Evolutionary conservation across 495 filamentous ascomycete species (phyloP).

Genomic region (Xylaria acuta): DNA sequence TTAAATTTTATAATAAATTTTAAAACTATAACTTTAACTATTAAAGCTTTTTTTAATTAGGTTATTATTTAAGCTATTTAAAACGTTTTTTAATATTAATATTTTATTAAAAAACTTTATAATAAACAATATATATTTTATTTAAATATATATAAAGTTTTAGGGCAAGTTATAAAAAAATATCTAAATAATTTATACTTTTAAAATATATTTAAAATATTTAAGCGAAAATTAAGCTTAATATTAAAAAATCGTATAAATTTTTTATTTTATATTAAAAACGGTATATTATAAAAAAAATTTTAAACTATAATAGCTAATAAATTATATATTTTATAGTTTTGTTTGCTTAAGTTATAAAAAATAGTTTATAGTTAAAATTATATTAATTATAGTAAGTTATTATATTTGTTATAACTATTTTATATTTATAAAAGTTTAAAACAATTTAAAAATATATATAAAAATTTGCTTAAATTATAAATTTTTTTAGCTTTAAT

Average conservation of each 20-base stretch:
- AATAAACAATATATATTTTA: neutral
- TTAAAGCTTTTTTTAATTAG: neutral
- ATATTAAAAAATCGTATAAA: neutral
- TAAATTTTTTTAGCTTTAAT: neutral
- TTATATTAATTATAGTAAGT: neutral
- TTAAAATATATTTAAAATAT: neutral
- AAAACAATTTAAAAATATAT: neutral
- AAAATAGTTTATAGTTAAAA: too few species aligned
- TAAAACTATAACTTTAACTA: too few species aligned
- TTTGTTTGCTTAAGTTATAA: neutral
- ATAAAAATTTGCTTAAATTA: neutral
- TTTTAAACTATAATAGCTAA: neutral
- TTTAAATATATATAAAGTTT: neutral
- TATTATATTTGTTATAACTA: neutral
- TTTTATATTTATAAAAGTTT: neutral
- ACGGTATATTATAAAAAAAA: neutral
- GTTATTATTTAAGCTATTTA: neutral
- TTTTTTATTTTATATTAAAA: neutral
- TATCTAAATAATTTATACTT: neutral
- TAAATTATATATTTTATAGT: neutral
- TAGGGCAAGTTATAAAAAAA: neutral
- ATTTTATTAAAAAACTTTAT: neutral
- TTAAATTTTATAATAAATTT: neutral
- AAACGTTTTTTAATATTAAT: neutral
- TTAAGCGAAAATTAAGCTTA: neutral